Evolutionary conservation across 257 asterid genomes (phyloP).

Genomic region (Rubia yunnanensis): DNA sequence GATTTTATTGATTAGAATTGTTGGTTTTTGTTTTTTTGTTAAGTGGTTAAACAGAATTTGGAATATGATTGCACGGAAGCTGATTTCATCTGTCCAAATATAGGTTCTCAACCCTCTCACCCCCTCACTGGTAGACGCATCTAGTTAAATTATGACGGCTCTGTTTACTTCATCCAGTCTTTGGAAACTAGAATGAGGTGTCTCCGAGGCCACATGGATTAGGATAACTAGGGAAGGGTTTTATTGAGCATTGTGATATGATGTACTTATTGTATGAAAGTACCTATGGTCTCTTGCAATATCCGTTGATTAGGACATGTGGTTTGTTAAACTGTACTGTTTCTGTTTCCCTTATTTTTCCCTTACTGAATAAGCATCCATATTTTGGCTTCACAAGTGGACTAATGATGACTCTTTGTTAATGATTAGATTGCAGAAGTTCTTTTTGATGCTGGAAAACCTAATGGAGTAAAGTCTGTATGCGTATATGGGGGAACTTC

Average conservation of each 20-base stretch:
- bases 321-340: not conserved
- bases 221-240: not conserved
- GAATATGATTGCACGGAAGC: not conserved
- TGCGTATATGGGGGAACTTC: conserved; percentile 91
- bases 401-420: conserved; percentile 9
- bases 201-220: not conserved
- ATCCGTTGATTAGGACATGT: not conserved
- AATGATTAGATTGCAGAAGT: conserved; percentile 70
- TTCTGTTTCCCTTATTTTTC: not conserved
- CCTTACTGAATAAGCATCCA: not conserved
- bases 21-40: not conserved
- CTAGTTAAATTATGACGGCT: not conserved
- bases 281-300: not conserved
- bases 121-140: not conserved
- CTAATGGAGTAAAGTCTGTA: conserved; percentile 63
- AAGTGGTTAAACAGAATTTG: not conserved
- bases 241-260: not conserved
- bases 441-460: conserved; percentile 82
- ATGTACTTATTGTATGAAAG: not conserved
- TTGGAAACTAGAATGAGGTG: not conserved
- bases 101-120: not conserved
- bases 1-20: not conserved
- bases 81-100: not conserved
- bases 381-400: not conserved
- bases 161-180: not conserved